Evolutionary conservation across 306 rosid genomes (phyloP), one percentile per base, ranked within the genome.

Genomic region (Cucurbita argyrosperma): DNA sequence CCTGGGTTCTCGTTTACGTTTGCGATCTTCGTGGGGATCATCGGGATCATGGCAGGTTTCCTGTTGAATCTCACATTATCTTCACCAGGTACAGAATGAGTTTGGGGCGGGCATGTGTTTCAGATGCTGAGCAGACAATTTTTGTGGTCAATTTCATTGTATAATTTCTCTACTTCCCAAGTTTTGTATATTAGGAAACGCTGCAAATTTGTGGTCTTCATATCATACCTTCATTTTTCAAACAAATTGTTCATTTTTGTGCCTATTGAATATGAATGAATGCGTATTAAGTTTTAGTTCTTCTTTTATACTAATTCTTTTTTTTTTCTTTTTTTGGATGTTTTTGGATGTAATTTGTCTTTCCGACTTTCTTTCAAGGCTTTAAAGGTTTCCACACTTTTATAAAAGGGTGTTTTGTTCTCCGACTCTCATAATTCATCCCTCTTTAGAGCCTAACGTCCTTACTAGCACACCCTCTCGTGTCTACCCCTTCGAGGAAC

Each of bases 21-120:
- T 26, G 90, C 99, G 60, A 59, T 89, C 63, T 78, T 87, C 35
- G 96, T 89, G 82, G 99, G 91, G 61, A 40, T 94, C n/a, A 84
- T 94, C 45, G 97, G 97, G 62, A 67, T 84, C 78, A 77, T 86
- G 88, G 88, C 87, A 61, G 96, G 99, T 80, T 89, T 89, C 79
- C 90, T 94, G 69, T 74, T 94, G 81, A 94, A 85, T 75, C 83
- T 94, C 59, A 64, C 87, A 42, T 84, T 82, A 77, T 88, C 97
- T 74, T 85, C 87, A 68, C 88, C 95, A 10, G 67, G 94, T 58
- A 80, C 83, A 26, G 80, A 83, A 85, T 84, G 85, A 84, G 18
- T 74, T 50, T 72, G 70, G 39, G 47, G 46, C 58, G 35, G 35
- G 35, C 35, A 30, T 30, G 72, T 64, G 63, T 47, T 49, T 56